Percentiles rank a stretch among this genome's conserved stretches.
Evolutionary conservation across 2,329 filamentous ascomycete genomes (phyloP).

Genomic region (Alternaria sp.): DNA sequence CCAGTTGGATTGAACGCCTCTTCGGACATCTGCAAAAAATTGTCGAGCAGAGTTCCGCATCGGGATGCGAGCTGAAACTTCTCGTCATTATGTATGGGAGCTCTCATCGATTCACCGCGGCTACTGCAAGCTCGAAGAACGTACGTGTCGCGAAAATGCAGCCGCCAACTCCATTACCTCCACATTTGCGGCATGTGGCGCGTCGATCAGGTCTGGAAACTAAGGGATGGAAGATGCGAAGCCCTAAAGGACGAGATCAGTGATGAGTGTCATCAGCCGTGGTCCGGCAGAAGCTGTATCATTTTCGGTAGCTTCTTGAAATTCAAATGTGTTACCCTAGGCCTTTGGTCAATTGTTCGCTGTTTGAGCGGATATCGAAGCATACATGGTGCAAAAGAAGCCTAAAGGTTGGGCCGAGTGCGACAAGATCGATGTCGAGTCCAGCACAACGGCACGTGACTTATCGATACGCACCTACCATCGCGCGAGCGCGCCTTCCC

Average conservation of each 20-base stretch:
- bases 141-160: not conserved
- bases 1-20: no score
- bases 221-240: not conserved
- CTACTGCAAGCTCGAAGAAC: not conserved
- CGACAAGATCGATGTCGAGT: no score
- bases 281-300: not conserved
- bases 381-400: no score
- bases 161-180: not conserved
- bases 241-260: not conserved
- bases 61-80: not conserved
- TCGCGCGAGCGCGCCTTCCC: conserved; percentile 20
- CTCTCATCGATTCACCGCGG: not conserved
- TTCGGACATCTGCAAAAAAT: no score
- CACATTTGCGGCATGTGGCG: not conserved
- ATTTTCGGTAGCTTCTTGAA: not conserved
- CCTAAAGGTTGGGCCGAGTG: no score
- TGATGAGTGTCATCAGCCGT: no score
- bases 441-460: not conserved
- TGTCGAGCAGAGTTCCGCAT: not conserved
- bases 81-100: not conserved
- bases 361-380: no score
- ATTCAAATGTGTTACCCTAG: no score
- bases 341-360: no score
- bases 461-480: conserved; percentile 23
- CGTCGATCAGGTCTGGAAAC: not conserved